These are phyloP conservation scores for Pleurotus cornucopiae DNA, from an alignment of 768 basidiomycete species.

Conservation along the genomic window DNA sequence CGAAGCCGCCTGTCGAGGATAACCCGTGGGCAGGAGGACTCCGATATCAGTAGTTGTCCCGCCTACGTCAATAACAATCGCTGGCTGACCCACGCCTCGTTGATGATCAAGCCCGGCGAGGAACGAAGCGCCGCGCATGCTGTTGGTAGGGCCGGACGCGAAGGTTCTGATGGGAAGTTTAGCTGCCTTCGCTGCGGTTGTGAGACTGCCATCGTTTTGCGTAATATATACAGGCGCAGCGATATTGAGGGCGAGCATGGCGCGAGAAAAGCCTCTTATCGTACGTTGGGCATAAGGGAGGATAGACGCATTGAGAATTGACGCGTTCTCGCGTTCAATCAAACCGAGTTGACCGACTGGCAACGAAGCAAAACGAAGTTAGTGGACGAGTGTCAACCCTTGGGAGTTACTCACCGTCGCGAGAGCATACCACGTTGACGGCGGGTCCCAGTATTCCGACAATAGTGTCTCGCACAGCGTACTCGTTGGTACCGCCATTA, in stretches of 20 bases:
- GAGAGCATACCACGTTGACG: conserved; percentile 48
- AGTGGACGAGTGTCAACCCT: not conserved
- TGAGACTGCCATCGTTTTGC: conserved; percentile 58
- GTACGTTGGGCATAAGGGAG: conserved; percentile 54
- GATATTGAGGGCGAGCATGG: conserved; percentile 42
- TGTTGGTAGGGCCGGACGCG: conserved; percentile 60
- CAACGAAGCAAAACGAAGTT: not conserved
- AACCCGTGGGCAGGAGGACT: conserved; percentile 53
- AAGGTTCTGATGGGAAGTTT: conserved; percentile 61
- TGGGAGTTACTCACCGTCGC: conserved; percentile 30
- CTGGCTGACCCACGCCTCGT: conserved; percentile 20
- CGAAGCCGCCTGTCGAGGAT: conserved; percentile 60
- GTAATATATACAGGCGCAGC: conserved; percentile 51
- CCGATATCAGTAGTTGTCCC: conserved; percentile 67
- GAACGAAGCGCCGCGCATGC: conserved; percentile 66
- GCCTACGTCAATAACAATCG: conserved; percentile 60
- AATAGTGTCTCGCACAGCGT: conserved; percentile 25
- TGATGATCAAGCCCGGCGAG: conserved; percentile 36
- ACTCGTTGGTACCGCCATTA: conserved; percentile 26
- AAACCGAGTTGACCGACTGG: conserved; percentile 55
- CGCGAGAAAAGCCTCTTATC: conserved; percentile 47
- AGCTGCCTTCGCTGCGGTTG: conserved; percentile 43
- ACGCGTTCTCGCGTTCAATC: conserved; percentile 63
- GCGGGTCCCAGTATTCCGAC: conserved; percentile 28
- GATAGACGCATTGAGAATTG: conserved; percentile 65